A percentile compares a stretch with the other conserved stretches of the same genome.
phyloP scores from a whole-genome alignment of 2,329 filamentous ascomycete species.

The Trichoderma polysporum region DNA sequence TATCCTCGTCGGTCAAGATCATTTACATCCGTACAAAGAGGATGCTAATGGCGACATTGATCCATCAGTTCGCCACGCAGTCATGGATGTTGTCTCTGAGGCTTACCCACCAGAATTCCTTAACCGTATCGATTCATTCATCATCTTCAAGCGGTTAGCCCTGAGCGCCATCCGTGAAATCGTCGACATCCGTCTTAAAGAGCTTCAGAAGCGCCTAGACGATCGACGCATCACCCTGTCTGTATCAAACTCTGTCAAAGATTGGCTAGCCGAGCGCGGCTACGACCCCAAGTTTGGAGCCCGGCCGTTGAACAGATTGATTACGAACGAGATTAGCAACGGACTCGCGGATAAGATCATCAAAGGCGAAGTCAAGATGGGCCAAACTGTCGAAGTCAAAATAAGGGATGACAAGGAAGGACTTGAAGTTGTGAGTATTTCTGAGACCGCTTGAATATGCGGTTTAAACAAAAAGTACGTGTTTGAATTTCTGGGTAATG shows the following conservation, averaged over 20 bases:
- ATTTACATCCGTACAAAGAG: constrained; percentile 62
- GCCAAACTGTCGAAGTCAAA: constrained; percentile 69
- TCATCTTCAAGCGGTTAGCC: constrained; percentile 87
- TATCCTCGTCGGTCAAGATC: constrained; percentile 77
- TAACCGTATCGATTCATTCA: constrained; percentile 95
- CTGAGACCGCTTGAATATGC: constrained; percentile 14
- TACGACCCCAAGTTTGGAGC: constrained; percentile 93
- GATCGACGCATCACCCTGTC: constrained; percentile 79
- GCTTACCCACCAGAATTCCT: constrained; percentile 89
- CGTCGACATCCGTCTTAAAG: constrained; percentile 84
- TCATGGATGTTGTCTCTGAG: constrained; percentile 81
- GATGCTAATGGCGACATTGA: constrained; percentile 67
- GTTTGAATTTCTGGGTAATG: background rate
- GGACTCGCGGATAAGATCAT: constrained; percentile 90
- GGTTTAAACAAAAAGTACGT: background rate
- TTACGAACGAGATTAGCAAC: constrained; percentile 87
- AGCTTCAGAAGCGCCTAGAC: constrained; percentile 79
- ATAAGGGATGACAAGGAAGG: constrained; percentile 63
- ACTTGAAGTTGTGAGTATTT: constrained; percentile 48
- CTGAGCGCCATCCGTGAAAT: constrained; percentile 80
- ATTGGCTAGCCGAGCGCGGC: constrained; percentile 85
- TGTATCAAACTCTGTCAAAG: constrained; percentile 69
- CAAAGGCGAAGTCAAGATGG: constrained; percentile 73
- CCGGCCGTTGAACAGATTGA: constrained; percentile 84
- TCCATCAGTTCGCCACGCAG: constrained; percentile 69